Evolutionary conservation across 2,329 filamentous ascomycete species (phyloP), one percentile per base, ranked within the genome.

Genomic region (Penicillium hordei): DNA sequence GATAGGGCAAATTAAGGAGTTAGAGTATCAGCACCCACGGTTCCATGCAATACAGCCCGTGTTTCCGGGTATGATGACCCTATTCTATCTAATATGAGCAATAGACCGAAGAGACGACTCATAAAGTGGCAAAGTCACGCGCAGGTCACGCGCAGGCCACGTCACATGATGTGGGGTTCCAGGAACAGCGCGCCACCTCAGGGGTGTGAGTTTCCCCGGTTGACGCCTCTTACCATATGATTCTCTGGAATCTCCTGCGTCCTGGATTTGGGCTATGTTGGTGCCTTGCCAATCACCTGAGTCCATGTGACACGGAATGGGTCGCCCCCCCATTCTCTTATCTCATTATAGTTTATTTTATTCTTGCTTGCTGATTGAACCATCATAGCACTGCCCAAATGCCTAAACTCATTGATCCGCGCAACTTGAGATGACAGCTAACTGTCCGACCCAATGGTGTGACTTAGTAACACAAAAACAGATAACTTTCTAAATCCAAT

Each of bases 131-230:
- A 17, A 57, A 36, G 42, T 57, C 55, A 57, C 43, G 55, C 55
- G 55, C 48, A 53, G 45, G 19, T 17, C 42, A 3, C 43, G 55
- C 55, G 55, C 48, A 53, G 45, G 19, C 12, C 42, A 3, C 3
- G 55, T 57, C 49, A 57, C 55, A 57, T 57, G 55, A 56, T 56
- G 53, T 56, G 48, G 52, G 38, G 38, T 17, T n/a, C 23, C 45
- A 27, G 33, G 25, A 45, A 43, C 52, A 55, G 55, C 48, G 25
- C 43, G 42, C 52, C 52, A 55, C 58, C 43, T 60, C 56, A 57
- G 55, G 59, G 52, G 55, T 58, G 60, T 65, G 62, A 63, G 34
- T 51, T 44, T 34, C 36, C 33, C 34, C 13, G 31, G 8, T 33
- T 29, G 23, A 36, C 43, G 34, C 19, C 33, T 46, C 42, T 40